Conservation (phyloP, 768 basidiomycete genomes). For the Trametes meyenii region DNA sequence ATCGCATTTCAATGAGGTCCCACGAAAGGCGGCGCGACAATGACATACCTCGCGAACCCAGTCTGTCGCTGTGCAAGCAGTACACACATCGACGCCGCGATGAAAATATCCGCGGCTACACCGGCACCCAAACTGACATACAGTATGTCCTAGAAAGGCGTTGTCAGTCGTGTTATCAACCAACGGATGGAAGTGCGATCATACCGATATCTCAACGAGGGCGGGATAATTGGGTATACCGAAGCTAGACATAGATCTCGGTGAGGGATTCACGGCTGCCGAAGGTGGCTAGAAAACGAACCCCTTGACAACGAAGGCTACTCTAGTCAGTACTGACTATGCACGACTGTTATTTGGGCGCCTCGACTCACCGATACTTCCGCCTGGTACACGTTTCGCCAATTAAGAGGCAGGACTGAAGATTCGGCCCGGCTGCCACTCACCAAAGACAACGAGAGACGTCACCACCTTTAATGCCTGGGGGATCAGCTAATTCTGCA, state of each 20-base stretch:
- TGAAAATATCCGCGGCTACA: slow-evolving; percentile 27
- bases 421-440: background rate
- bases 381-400: background rate
- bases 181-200: background rate
- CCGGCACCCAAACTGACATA: slow-evolving; percentile 30
- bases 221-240: slow-evolving; percentile 1
- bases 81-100: slow-evolving; percentile 28
- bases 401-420: background rate
- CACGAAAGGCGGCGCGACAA: background rate
- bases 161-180: no score
- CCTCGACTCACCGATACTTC: slow-evolving; percentile 13
- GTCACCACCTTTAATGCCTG: slow-evolving; percentile 4
- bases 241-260: background rate
- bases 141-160: slow-evolving; percentile 24
- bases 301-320: slow-evolving; percentile 17
- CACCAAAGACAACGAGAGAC: slow-evolving; percentile 19
- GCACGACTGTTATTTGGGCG: background rate
- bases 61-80: slow-evolving; percentile 20
- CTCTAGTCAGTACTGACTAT: background rate
- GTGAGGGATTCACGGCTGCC: background rate
- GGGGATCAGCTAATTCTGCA: background rate
- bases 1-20: background rate
- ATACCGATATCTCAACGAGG: slow-evolving; percentile 24
- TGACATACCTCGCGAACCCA: slow-evolving; percentile 17
- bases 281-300: background rate